Percentiles rank a stretch among this genome's conserved stretches.
phyloP scores from a whole-genome alignment of 1,284 basidiomycete species.

The Austroboletus niveus region DNA sequence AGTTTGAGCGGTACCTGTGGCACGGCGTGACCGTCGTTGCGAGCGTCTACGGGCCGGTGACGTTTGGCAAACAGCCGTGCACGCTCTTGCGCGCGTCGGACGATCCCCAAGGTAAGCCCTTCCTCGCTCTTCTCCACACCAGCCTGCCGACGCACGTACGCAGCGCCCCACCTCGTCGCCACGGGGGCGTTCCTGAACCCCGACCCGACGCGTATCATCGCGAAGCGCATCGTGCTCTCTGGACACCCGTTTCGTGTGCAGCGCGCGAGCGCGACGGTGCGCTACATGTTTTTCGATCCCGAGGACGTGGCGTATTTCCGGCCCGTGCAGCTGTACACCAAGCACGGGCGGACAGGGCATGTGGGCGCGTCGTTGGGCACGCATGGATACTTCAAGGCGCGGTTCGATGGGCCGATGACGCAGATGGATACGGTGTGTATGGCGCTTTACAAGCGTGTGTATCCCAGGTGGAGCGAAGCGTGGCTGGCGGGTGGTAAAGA shows the following conservation, averaged over 20 bases:
- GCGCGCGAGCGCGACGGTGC: slow-evolving; percentile 95
- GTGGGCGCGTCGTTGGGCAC: slow-evolving; percentile 94
- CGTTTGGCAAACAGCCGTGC: slow-evolving; percentile 85
- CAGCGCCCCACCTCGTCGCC: slow-evolving; percentile 85
- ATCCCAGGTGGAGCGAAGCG: slow-evolving; percentile 75
- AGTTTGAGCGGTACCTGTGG: slow-evolving; percentile 91
- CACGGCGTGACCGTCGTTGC: slow-evolving; percentile 81
- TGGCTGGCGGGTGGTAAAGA: slow-evolving; percentile 37
- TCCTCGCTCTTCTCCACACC: too few species aligned
- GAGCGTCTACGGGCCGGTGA: slow-evolving; percentile 86
- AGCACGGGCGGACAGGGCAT: slow-evolving; percentile 90
- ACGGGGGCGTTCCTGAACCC: slow-evolving; percentile 87
- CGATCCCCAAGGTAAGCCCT: slow-evolving; percentile 54
- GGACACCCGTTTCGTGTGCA: slow-evolving; percentile 98
- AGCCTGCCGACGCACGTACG: too few species aligned
- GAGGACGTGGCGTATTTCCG: slow-evolving; percentile 94
- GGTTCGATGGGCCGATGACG: slow-evolving; percentile 92
- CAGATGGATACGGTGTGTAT: slow-evolving; percentile 97
- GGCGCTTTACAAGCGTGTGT: slow-evolving; percentile 89
- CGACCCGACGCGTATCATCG: slow-evolving; percentile 89
- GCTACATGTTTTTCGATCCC: slow-evolving; percentile 98
- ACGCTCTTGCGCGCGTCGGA: slow-evolving; percentile 66
- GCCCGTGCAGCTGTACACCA: slow-evolving; percentile 91
- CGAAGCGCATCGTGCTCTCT: slow-evolving; percentile 91
- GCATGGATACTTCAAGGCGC: slow-evolving; percentile 97